Evolutionary conservation across 208 protist species (phyloP), one percentile per base, ranked within the genome.

Genomic region (Phytomonas francai): DNA sequence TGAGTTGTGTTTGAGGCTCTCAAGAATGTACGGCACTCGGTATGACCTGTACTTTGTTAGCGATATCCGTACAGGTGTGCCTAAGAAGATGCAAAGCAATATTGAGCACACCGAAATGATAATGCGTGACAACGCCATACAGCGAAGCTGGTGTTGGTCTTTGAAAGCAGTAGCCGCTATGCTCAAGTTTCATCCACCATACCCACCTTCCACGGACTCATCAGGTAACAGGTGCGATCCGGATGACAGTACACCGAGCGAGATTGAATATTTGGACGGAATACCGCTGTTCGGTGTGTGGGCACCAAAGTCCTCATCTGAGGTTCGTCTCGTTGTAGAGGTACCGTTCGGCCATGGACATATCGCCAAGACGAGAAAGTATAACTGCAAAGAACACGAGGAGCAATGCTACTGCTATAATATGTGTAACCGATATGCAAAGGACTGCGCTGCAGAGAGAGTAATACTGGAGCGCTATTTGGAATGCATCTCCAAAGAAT

Each of bases 101-200:
- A 60, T 79, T 56, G 82, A 95, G 65, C 83, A 94, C 63, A 97
- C 95, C n/a, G 71, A 78, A 0, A 87, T 87, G 76, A 92, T 97
- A 51, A 62, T 77, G 66, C 74, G 65, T 39, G 92, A 97, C 80
- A 97, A 96, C 68, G 73, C 80, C 16, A 66, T 77, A 33, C 96
- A 98, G 77, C 66, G 76, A 65, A 75, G 85, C 28, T 98, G 92
- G 92, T 92, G 91, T 73, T 78, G 77, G 32, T 81, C 89, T 2
- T 81, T 98, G 25, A 66, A 79, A 27, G 91, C 94, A 25, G 39
- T 80, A 29, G 75, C 70, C 11, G 85, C 85, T 28, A 85, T 98
- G 85, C 85, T 98, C 30, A 98, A 98, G 72, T 98, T 98, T 68
- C 84, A 97, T 65, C 91, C 97, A 54, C 95, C 97, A 7, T 98